Evolutionary conservation across 2,329 filamentous ascomycete species (phyloP).

Genomic region (Paraconiothyrium brasiliense): DNA sequence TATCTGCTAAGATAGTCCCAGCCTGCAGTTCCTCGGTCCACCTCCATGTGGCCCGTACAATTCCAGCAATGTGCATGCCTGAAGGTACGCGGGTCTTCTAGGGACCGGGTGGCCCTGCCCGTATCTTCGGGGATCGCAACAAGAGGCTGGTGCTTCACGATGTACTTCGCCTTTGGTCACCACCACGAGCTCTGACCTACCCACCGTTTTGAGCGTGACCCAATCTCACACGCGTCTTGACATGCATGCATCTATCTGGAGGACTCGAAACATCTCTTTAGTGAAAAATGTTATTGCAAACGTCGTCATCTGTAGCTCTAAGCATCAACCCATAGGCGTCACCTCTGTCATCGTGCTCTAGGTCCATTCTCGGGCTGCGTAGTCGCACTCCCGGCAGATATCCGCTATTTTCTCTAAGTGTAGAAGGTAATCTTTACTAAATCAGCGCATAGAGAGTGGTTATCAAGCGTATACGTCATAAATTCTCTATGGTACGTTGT

Average conservation of each 20-base stretch:
- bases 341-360: too few species aligned
- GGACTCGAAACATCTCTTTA: too few species aligned
- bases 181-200: not conserved
- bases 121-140: not conserved
- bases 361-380: too few species aligned
- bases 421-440: too few species aligned
- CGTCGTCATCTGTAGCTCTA: too few species aligned
- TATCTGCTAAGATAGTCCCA: not conserved
- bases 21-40: not conserved
- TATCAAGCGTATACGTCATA: not conserved
- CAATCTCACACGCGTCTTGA: not conserved
- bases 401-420: too few species aligned
- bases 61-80: not conserved
- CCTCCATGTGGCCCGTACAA: not conserved
- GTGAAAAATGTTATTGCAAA: too few species aligned
- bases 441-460: not conserved
- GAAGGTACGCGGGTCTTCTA: too few species aligned
- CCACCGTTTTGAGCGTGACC: not conserved
- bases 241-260: too few species aligned
- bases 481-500: not conserved
- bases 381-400: too few species aligned
- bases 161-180: not conserved
- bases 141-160: not conserved
- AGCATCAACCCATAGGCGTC: too few species aligned
- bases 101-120: too few species aligned